Evolutionary conservation across 2,329 filamentous ascomycete genomes (phyloP), one percentile per base, ranked within the genome.

Genomic region (Colletotrichum sp.): DNA sequence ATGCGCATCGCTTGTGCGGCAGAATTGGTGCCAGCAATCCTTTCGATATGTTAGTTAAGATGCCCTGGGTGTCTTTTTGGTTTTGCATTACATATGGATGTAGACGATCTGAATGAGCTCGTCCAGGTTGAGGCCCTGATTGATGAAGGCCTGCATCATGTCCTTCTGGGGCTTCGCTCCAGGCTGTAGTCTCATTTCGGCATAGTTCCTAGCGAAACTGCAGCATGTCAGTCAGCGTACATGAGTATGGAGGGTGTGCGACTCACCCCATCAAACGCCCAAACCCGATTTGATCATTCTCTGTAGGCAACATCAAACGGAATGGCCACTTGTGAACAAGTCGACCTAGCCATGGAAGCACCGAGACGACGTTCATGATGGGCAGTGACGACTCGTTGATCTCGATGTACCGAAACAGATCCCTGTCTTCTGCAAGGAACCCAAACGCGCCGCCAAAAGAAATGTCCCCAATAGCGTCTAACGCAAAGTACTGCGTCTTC

Each of bases 11-110:
- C 90, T 18, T 89, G 90, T n/a, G 91, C 90, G 0, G 91, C 91
- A 0, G 90, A 91, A 82, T 92, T 91, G 24, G 91, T 92, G 30
- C 91, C 91, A 8, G 90, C 90, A 79, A 92, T 90, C 77, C 89
- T 90, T 30, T 8, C 57, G 7, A 6, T 3, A 15, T 18, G n/a
- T 72, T 15, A 63, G 39, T 28, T 18, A 21, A 7, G 44, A 52
- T 55, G 63, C 5, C 9, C 21, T 4, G 3, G 36, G 1, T 9
- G 26, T 49, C 21, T 44, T 3, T 34, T 1, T 5, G 3, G 15
- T 1, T 18, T 16, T 32, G 70, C 80, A 74, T 52, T 74, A 85
- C 86, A 86, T 85, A 24, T 85, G 83, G 12, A 87, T 81, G 34
- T 85, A 84, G 1, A 84, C 83, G 66, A 87, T 85, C 28, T 86